Evolutionary conservation across 1,284 basidiomycete species (phyloP), one percentile per base, ranked within the genome.

Genomic region (Thecaphora thlaspeos): DNA sequence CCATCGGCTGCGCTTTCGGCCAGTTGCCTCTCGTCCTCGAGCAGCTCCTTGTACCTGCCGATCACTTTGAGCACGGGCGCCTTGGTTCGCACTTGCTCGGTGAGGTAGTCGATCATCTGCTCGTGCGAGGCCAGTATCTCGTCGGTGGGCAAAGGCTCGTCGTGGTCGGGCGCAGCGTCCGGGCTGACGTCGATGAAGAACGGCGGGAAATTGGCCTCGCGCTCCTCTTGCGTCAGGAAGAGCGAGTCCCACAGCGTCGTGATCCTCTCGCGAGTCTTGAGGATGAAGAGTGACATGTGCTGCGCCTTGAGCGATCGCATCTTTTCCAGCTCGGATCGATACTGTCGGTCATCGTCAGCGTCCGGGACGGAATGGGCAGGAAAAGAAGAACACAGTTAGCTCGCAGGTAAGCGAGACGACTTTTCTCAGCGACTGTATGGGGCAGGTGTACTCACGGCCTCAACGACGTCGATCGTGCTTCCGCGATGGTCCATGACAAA

Each of bases 41-140:
- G 88, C n/a, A 98, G 88, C 36, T 88, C 87, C 68, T 90, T 88
- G 82, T 96, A 99, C 77, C 88, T 90, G 77, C 85, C 85, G 60
- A 97, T 86, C 48, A 84, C 83, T 0, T 85, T 83, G 26, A 99
- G 82, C 1, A 97, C 81, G 0, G 87, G 84, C 5, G 85, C 86
- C 76, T 92, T 94, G 48, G 84, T 80, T 58, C 86, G 82, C 17
- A 88, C 83, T 73, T 96, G 91, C 32, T 88, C 86, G 68, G 89
- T 88, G 30, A 97, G 82, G 17, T 86, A 82, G 51, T 82, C 82
- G 55, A 91, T 89, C 78, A 95, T 90, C 34, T 88, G 85, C 78
- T 99, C 94, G 72, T 97, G 94, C 22, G 87, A 84, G 3, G 84
- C 83, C 8, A 98, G 80, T 1, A 97, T 81, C 48, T 62, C 64